Percentiles rank a stretch among this genome's conserved stretches.
Evolutionary conservation across 441 rosid genomes (phyloP).

Genomic region (Jatropha multifida): DNA sequence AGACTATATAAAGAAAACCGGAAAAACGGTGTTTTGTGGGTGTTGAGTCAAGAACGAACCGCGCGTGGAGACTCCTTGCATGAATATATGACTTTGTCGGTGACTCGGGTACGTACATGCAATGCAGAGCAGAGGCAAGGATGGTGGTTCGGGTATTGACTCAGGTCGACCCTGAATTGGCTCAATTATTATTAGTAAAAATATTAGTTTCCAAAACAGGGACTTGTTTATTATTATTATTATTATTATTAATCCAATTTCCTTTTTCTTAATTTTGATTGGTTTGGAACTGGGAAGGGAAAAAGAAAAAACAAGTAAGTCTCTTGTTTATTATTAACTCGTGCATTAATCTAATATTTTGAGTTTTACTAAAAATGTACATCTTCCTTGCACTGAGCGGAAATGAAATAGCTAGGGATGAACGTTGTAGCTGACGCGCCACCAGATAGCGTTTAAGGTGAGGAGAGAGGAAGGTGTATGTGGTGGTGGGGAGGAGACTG

Average conservation of each 20-base stretch:
- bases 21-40: conserved; percentile 32
- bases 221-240: background rate
- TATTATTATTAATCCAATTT: background rate
- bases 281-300: background rate
- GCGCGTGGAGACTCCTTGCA: conserved; percentile 57
- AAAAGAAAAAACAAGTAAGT: too few relatives aligned
- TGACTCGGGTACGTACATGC: background rate
- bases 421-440: background rate
- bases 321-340: background rate
- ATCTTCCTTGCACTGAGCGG: background rate
- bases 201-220: background rate
- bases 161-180: conserved; percentile 48
- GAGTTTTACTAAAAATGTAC: background rate
- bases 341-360: background rate
- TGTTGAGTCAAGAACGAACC: conserved; percentile 99
- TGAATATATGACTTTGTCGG: conserved; percentile 29
- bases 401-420: background rate
- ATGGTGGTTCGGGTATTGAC: conserved; percentile 99
- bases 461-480: background rate
- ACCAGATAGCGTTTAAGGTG: background rate
- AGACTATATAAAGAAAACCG: background rate
- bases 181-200: conserved; percentile 12
- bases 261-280: background rate
- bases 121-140: conserved; percentile 33
- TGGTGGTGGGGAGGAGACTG: background rate